phyloP scores from a whole-genome alignment of 306 rosid genomes.

The Vigna hirtella region DNA sequence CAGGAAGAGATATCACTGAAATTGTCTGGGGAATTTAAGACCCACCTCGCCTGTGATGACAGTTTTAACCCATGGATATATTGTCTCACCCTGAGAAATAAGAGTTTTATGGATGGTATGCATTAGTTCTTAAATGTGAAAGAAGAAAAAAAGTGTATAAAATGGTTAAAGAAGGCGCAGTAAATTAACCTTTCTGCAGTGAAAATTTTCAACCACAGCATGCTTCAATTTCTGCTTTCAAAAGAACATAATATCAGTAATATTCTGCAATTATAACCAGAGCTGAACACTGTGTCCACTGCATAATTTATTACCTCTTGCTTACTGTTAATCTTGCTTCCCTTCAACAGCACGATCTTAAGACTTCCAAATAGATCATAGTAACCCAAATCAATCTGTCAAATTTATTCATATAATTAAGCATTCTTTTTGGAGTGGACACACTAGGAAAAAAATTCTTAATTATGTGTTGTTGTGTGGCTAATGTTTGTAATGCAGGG shows the following conservation, averaged over 20 bases:
- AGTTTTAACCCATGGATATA: conserved; percentile 72
- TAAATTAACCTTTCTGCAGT: conserved; percentile 67
- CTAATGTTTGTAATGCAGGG: too few relatives aligned
- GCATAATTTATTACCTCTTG: conserved; percentile 71
- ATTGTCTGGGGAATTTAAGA: conserved; percentile 20
- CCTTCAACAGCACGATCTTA: conserved; percentile 71
- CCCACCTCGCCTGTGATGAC: conserved; percentile 68
- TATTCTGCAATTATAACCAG: neutral
- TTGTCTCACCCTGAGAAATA: conserved; percentile 61
- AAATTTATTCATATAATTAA: conserved; percentile 29
- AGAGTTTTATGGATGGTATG: neutral
- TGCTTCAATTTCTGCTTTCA: conserved; percentile 67
- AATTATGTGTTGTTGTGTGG: neutral
- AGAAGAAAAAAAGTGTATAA: conserved; percentile 14
- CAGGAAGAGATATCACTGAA: neutral
- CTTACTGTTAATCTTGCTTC: conserved; percentile 58
- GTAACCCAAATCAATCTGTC: conserved; percentile 87
- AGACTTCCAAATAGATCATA: conserved; percentile 88
- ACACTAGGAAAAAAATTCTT: neutral
- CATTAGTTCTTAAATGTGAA: conserved; percentile 28
- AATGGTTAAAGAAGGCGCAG: conserved; percentile 7
- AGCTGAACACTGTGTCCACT: conserved; percentile 28
- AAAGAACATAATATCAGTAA: conserved; percentile 39
- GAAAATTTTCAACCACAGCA: conserved; percentile 75
- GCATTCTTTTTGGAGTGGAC: neutral